A percentile compares a stretch with the other conserved stretches of the same genome.
Evolutionary conservation across 371 early-diverging fungal species (phyloP).

Genomic region (Mucor circinelloides): DNA sequence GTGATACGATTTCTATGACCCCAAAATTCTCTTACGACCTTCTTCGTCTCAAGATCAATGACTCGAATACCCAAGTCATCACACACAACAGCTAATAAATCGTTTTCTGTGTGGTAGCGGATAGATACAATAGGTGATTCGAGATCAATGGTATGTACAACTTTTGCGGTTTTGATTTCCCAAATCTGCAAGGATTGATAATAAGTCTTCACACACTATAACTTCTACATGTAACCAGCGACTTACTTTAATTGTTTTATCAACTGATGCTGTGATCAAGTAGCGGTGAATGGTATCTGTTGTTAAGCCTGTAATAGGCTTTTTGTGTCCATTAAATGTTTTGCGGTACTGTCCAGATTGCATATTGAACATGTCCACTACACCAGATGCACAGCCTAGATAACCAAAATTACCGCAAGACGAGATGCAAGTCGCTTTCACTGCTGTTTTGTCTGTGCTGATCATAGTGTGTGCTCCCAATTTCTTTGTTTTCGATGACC

Average conservation of each 20-base stretch:
- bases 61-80: constrained; percentile 89
- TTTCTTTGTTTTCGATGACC: constrained; percentile 78
- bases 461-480: constrained; percentile 71
- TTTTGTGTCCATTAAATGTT: constrained; percentile 78
- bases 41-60: constrained; percentile 81
- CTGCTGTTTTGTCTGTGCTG: constrained; percentile 64
- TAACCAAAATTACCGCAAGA: constrained; percentile 93
- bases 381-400: constrained; percentile 78
- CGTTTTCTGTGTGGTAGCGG: constrained; percentile 70
- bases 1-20: constrained; percentile 88
- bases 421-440: constrained; percentile 77
- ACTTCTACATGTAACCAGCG: neutral
- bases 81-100: constrained; percentile 78
- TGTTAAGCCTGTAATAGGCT: constrained; percentile 79
- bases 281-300: constrained; percentile 75
- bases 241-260: constrained; percentile 74
- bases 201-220: neutral
- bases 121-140: constrained; percentile 71
- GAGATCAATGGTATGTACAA: constrained; percentile 69
- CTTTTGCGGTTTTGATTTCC: constrained; percentile 72
- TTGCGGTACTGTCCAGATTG: constrained; percentile 87
- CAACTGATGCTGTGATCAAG: constrained; percentile 80
- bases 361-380: constrained; percentile 90
- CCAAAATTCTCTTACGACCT: constrained; percentile 85
- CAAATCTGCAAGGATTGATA: constrained; percentile 57